Conservation (phyloP, 345 rosid species). For the Kernera saxatilis region DNA sequence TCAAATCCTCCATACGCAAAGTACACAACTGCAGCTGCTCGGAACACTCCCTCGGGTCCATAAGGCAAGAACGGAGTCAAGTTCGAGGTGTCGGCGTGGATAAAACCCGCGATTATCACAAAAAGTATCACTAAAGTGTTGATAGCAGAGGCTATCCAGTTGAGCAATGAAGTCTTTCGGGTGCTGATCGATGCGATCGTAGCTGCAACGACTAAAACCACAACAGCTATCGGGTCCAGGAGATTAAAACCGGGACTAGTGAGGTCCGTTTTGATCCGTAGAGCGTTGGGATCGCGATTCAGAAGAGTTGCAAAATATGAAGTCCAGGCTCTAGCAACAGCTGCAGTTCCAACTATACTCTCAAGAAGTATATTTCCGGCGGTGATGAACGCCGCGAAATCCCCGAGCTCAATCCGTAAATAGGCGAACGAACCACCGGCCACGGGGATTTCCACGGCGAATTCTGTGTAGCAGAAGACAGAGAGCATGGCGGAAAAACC, state of each 20-base stretch:
- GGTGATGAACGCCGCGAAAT: slow-evolving; percentile 63
- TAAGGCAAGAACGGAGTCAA: slow-evolving; percentile 38
- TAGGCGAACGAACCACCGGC: slow-evolving; percentile 63
- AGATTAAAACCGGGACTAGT: slow-evolving; percentile 35
- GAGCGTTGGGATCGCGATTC: slow-evolving; percentile 46
- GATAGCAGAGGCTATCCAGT: slow-evolving; percentile 47
- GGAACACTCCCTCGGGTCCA: slow-evolving; percentile 46
- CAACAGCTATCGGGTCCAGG: slow-evolving; percentile 56
- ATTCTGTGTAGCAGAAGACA: slow-evolving; percentile 55
- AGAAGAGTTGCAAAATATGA: slow-evolving; percentile 75
- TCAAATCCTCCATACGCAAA: slow-evolving; percentile 66
- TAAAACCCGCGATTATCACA: slow-evolving; percentile 47
- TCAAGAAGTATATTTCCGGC: slow-evolving; percentile 88
- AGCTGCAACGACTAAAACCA: slow-evolving; percentile 33
- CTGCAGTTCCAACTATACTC: slow-evolving; percentile 64
- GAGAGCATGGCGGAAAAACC: slow-evolving; percentile 40
- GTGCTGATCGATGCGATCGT: slow-evolving; percentile 46
- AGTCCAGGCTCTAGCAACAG: slow-evolving; percentile 79
- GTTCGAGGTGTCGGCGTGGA: slow-evolving; percentile 38
- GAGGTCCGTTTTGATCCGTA: slow-evolving; percentile 40
- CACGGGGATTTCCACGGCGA: slow-evolving; percentile 46
- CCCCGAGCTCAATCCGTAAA: slow-evolving; percentile 77
- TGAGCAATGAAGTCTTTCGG: slow-evolving; percentile 53
- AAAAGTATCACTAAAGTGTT: slow-evolving; percentile 43
- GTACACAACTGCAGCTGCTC: slow-evolving; percentile 52